Conservation (phyloP, 192 early-diverging fungal genomes). For the Coemansia sp. region DNA sequence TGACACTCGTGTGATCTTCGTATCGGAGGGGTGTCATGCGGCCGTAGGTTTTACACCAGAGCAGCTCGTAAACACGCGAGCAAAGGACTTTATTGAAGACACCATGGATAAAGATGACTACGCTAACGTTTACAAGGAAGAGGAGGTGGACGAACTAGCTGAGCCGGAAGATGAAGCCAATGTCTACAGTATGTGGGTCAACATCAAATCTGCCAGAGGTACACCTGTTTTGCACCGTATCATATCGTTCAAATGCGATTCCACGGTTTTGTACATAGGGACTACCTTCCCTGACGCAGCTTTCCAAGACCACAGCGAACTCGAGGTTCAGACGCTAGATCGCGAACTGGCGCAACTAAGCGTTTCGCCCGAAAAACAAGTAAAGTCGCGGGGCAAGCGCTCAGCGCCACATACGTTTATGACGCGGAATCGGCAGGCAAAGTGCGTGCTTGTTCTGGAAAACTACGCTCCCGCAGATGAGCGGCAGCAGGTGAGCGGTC, state of each 20-base stretch:
- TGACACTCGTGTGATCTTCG: constrained; percentile 28
- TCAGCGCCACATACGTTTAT: constrained; percentile 13
- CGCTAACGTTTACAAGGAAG: constrained; percentile 24
- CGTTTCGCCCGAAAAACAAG: constrained; percentile 6
- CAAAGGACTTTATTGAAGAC: constrained; percentile 36
- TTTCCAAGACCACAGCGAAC: constrained; percentile 17
- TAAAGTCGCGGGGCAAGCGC: constrained; percentile 2
- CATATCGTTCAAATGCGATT: constrained; percentile 41
- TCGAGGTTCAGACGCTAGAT: constrained; percentile 45
- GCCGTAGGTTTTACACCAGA: constrained; percentile 31
- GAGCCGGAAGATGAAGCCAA: constrained; percentile 22
- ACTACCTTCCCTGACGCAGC: constrained; percentile 33
- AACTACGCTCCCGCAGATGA: constrained; percentile 7
- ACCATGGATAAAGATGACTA: constrained; percentile 18
- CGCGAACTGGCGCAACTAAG: constrained; percentile 24
- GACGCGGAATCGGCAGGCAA: constrained; percentile 20
- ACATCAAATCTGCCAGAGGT: constrained; percentile 23
- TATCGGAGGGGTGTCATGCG: constrained; percentile 27
- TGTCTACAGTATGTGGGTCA: constrained; percentile 42
- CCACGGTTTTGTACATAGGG: constrained; percentile 24
- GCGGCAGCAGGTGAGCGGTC: constrained; percentile 18
- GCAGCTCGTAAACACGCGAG: constrained; percentile 16
- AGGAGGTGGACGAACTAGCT: constrained; percentile 10
- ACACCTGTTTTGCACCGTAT: constrained; percentile 26
- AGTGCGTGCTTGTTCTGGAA: constrained; percentile 39